Evolutionary conservation across 495 filamentous ascomycete species (phyloP).

Genomic region (Hamigera avellanea): DNA sequence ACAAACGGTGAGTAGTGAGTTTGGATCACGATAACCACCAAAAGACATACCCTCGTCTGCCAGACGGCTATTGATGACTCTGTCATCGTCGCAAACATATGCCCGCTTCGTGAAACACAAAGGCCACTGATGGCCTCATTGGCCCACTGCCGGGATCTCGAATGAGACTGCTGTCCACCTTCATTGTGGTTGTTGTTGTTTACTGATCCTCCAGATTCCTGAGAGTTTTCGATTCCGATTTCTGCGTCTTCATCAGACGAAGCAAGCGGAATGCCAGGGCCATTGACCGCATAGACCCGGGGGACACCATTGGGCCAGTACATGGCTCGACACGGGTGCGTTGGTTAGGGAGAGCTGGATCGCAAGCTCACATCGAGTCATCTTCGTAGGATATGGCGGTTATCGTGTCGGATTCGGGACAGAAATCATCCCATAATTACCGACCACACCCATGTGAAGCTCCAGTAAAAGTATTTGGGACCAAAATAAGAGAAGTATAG

Average conservation of each 20-base stretch:
- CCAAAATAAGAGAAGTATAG: slow-evolving; percentile 1
- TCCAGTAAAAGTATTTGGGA: too few relatives aligned
- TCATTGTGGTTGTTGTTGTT: slow-evolving; percentile 5
- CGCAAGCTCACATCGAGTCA: slow-evolving; percentile 31
- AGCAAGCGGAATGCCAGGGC: slow-evolving; percentile 29
- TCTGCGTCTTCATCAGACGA: slow-evolving; percentile 27
- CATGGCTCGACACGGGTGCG: slow-evolving; percentile 49
- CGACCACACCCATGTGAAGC: slow-evolving; percentile 11
- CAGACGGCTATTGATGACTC: slow-evolving; percentile 72
- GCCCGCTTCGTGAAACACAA: slow-evolving; percentile 67
- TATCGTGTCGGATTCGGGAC: slow-evolving; percentile 12
- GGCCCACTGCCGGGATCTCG: slow-evolving; percentile 25
- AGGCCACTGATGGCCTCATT: slow-evolving; percentile 60
- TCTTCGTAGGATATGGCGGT: slow-evolving; percentile 12
- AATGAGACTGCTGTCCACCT: slow-evolving; percentile 6
- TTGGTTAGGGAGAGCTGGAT: slow-evolving; percentile 11
- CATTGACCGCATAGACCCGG: slow-evolving; percentile 71
- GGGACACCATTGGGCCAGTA: slow-evolving; percentile 96
- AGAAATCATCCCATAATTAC: slow-evolving; percentile 8
- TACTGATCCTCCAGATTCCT: slow-evolving; percentile 1
- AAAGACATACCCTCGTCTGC: slow-evolving; percentile 73
- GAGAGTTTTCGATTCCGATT: background rate
- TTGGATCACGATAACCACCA: slow-evolving; percentile 2
- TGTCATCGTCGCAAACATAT: slow-evolving; percentile 85
- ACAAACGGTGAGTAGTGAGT: slow-evolving; percentile 16